Evolutionary conservation across 2,329 filamentous ascomycete species (phyloP), one percentile per base, ranked within the genome.

Genomic region (Aspergillus fijiensis): DNA sequence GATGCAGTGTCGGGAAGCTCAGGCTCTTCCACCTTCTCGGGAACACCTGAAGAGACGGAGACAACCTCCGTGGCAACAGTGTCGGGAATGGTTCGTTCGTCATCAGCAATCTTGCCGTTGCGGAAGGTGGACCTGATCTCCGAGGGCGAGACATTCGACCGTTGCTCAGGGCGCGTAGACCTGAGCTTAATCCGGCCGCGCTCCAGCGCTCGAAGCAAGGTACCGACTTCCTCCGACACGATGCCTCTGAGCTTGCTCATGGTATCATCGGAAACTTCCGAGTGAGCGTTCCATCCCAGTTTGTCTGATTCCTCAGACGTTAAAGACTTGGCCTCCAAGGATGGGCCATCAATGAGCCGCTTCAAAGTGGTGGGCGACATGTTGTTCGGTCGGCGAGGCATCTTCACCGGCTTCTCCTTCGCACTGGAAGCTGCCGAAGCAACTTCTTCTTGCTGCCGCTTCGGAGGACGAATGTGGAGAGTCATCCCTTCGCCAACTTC

Each of bases 221-320:
- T 64, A 33, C 70, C 68, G 21, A 77, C 68, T 53, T 77, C 74
- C 14, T 75, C 71, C 0, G 72, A 70, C 21, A 74, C 71, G 33
- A 77, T 69, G 6, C 71, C 71, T n/a, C 70, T 71, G 48, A 77
- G 66, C 59, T 76, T 77, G 58, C 67, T 72, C 67, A 74, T 72
- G 1, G 72, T 69, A 52, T 76, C 74, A 23, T 77, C 75, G 6
- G 75, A 76, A 14, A 72, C 66, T 33, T 77, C 74, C 3, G 73
- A 69, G 23, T 72, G 69, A 12, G 69, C 68, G 58, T 77, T 75
- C 72, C 72, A 76, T 16, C 71, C 72, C 5, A 75, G 65, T 51
- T 69, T 72, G 49, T 75, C 73, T 21, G 73, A 65, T 10, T 70
- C 68, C 56, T 73, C 71, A 12, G 72, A 74, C 6, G 64, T 63